A percentile compares a stretch with the other conserved stretches of the same genome.
phyloP scores from a whole-genome alignment of 306 rosid species.

The Castanopsis chinensis region DNA sequence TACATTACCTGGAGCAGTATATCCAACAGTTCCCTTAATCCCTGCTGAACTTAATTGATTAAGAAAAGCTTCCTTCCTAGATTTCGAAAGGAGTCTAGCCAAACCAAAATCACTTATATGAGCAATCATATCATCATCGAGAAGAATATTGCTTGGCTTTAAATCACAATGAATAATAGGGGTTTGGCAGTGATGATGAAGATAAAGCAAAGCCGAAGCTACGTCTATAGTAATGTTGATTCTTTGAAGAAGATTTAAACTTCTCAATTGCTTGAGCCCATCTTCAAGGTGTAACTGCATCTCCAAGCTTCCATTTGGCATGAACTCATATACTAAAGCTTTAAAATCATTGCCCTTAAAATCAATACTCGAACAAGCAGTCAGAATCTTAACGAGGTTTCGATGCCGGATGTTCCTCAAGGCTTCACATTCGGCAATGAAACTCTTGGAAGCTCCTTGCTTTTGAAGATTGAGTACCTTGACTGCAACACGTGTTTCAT shows the following conservation, averaged over 20 bases:
- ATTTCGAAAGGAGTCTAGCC: slow-evolving; percentile 12
- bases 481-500: slow-evolving; percentile 12
- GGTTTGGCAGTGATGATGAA: slow-evolving; percentile 13
- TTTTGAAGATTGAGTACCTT: slow-evolving; percentile 25
- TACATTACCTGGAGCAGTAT: slow-evolving; percentile 3
- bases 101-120: slow-evolving; percentile 16
- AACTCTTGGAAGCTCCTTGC: slow-evolving; percentile 21
- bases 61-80: neutral
- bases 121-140: slow-evolving; percentile 4
- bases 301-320: slow-evolving; percentile 20
- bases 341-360: slow-evolving; percentile 1
- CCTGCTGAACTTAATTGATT: neutral
- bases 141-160: slow-evolving; percentile 21
- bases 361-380: slow-evolving; percentile 25
- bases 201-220: slow-evolving; percentile 20
- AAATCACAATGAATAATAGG: slow-evolving; percentile 23
- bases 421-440: slow-evolving; percentile 29
- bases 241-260: neutral
- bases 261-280: neutral
- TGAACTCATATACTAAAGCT: slow-evolving; percentile 17
- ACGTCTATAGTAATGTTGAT: slow-evolving; percentile 13
- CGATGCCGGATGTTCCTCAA: slow-evolving; percentile 22
- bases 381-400: slow-evolving; percentile 17
- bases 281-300: slow-evolving; percentile 6
- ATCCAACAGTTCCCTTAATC: slow-evolving; percentile 15